phyloP scores from a whole-genome alignment of 2,329 filamentous ascomycete genomes.

The Orbilia javanica region DNA sequence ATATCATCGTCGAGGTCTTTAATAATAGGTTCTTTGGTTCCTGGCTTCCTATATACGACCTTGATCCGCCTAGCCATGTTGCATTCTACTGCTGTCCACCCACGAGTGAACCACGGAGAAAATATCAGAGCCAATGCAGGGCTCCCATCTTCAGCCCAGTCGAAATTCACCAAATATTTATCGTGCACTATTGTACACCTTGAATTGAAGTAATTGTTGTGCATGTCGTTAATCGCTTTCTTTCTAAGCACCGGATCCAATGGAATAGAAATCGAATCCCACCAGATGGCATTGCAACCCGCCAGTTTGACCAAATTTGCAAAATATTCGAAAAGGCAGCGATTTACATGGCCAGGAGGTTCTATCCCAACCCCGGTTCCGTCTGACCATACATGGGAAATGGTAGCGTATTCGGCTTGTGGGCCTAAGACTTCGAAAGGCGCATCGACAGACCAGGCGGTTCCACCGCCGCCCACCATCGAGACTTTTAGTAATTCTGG shows the following conservation, averaged over 20 bases:
- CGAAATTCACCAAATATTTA: slow-evolving; percentile 51
- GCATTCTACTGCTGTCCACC: slow-evolving; percentile 62
- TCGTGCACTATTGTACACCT: slow-evolving; percentile 60
- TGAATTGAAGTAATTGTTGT: slow-evolving; percentile 62
- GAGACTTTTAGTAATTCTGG: slow-evolving; percentile 4
- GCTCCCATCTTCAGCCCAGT: slow-evolving; percentile 60
- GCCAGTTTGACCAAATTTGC: slow-evolving; percentile 49
- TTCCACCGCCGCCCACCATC: slow-evolving; percentile 13
- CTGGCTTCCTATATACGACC: slow-evolving; percentile 32
- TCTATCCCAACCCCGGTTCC: slow-evolving; percentile 62
- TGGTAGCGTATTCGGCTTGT: slow-evolving; percentile 59
- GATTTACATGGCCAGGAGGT: slow-evolving; percentile 61
- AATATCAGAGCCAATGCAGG: slow-evolving; percentile 61
- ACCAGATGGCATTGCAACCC: slow-evolving; percentile 62
- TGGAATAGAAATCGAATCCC: slow-evolving; percentile 63
- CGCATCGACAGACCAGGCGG: slow-evolving; percentile 34
- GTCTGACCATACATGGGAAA: slow-evolving; percentile 63
- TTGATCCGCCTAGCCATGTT: slow-evolving; percentile 58
- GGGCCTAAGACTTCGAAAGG: slow-evolving; percentile 23
- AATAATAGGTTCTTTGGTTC: slow-evolving; percentile 19
- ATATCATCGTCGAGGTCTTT: slow-evolving; percentile 58
- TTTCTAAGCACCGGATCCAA: slow-evolving; percentile 44
- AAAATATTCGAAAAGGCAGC: slow-evolving; percentile 62
- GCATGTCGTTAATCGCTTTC: slow-evolving; percentile 61
- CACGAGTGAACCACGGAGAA: slow-evolving; percentile 62